phyloP scores from a whole-genome alignment of 768 basidiomycete species.

The Hygrophoropsis aurantiaca region DNA sequence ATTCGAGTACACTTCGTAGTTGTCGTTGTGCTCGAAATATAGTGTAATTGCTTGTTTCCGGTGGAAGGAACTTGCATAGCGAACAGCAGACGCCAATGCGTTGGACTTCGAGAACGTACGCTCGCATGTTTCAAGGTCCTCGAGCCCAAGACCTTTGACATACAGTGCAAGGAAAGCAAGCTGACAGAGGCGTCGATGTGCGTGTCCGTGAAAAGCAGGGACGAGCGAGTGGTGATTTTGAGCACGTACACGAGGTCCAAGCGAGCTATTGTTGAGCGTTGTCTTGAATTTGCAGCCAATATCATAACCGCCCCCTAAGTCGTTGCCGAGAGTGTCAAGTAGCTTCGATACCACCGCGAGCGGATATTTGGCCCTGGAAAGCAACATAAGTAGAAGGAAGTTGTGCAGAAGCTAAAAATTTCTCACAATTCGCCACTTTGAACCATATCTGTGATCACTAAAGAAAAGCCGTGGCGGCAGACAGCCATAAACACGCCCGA shows the following conservation, averaged over 20 bases:
- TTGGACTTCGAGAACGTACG: constrained; percentile 17
- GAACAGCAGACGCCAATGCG: constrained; percentile 9
- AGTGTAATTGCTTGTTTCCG: constrained; percentile 9
- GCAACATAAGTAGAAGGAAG: too few species aligned
- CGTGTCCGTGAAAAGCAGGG: constrained; percentile 22
- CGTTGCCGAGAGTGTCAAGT: constrained; percentile 5
- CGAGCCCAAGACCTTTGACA: constrained; percentile 14
- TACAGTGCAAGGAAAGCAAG: constrained; percentile 15
- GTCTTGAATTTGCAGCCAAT: constrained; percentile 20
- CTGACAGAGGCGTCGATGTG: constrained; percentile 32
- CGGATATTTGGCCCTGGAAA: constrained; percentile 20
- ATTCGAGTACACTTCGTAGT: constrained; percentile 1
- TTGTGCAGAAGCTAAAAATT: too few species aligned
- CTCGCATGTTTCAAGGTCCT: constrained; percentile 20
- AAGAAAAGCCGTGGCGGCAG: constrained; percentile 23
- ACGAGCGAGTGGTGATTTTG: constrained; percentile 9
- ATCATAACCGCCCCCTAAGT: constrained; percentile 18
- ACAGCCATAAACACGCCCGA: constrained; percentile 15
- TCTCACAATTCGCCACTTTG: constrained; percentile 11
- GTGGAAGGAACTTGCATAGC: constrained; percentile 17
- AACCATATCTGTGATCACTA: constrained; percentile 21
- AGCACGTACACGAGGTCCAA: constrained; percentile 9
- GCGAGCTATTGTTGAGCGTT: constrained; percentile 10
- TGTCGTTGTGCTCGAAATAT: not conserved
- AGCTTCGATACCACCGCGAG: constrained; percentile 12